Evolutionary conservation across 2,329 filamentous ascomycete genomes (phyloP).

Genomic region (Lanzia echinophila): DNA sequence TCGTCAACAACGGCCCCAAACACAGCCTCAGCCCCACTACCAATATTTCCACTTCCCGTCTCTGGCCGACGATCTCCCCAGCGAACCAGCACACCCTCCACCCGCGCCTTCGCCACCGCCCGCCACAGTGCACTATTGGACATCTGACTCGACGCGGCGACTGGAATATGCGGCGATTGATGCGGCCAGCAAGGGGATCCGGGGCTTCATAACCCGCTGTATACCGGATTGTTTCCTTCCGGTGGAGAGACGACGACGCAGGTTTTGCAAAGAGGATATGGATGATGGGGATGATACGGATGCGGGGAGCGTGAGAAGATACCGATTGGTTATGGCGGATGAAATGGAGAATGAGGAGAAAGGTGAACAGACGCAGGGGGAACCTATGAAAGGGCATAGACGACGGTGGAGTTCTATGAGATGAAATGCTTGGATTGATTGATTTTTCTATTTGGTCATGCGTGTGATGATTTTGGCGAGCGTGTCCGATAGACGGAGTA

Average conservation of each 20-base stretch:
- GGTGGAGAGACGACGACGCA: slow-evolving; percentile 43
- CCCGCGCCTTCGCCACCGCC: slow-evolving; percentile 39
- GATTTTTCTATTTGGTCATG: background rate
- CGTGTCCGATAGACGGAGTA: background rate
- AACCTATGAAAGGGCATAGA: background rate
- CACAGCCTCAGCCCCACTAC: slow-evolving; percentile 2
- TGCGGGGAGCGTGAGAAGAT: slow-evolving; percentile 55
- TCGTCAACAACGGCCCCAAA: slow-evolving; percentile 12
- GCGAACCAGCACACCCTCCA: background rate
- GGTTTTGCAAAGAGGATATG: slow-evolving; percentile 41
- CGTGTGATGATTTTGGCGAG: background rate
- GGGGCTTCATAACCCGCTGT: slow-evolving; percentile 53
- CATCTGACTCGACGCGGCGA: slow-evolving; percentile 53
- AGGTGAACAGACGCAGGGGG: background rate
- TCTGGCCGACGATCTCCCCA: slow-evolving; percentile 11
- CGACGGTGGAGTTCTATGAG: background rate
- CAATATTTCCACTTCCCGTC: slow-evolving; percentile 30
- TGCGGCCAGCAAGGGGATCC: slow-evolving; percentile 51
- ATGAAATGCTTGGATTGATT: background rate
- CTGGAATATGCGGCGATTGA: slow-evolving; percentile 63
- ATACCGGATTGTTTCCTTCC: slow-evolving; percentile 56
- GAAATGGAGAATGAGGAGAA: background rate
- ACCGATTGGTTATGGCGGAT: slow-evolving; percentile 41
- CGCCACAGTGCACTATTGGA: slow-evolving; percentile 61
- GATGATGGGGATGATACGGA: slow-evolving; percentile 31